Base-by-base conservation (phyloP, 208 protist species). In the Giardia muris region DNA sequence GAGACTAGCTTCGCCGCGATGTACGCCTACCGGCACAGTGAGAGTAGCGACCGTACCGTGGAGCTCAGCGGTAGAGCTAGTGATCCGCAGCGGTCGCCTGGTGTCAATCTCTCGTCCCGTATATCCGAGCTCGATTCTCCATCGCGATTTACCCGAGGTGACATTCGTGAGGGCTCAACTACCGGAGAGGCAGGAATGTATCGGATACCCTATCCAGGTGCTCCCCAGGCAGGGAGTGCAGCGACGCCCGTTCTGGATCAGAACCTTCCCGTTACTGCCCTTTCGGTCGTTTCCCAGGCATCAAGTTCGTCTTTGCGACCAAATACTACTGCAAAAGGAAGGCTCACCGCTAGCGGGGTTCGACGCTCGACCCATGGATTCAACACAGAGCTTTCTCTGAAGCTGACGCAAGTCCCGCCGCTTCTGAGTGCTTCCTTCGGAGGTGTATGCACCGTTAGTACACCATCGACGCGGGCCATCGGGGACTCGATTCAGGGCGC, bases 371-470 rank as follows among this genome's bases (percentile, higher is more conserved):
- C 10, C 57, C 10, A 10, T 39, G 57, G 10, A 10, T 76, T 76
- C 57, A 76, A 76, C 30, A 76, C 57, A 76, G 57, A 76, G 57
- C 57, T 76, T 30, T 76, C 57, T 76, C 57, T 76, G 57, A 76
- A 76, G 57, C 57, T 76, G 57, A 76, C 57, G 30, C 57, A 76
- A 30, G 57, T 76, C 19, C 57, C 57, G 10, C 57, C 57, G 10
- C 57, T 76, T 30, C 30, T 76, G 57, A 76, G 57, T 76, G 30
- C 10, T 76, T 39, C 57, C 10, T 76, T 76, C 30, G 57, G 57
- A 39, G 57, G 30, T 39, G 19, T 39, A 76, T 30, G 57, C 57
- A 76, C n/a, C n/a, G n/a, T n/a, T n/a, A n/a, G n/a, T n/a, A n/a
- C n/a, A n/a, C n/a, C n/a, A n/a, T n/a, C n/a, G n/a, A n/a, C n/a